Base-by-base conservation (phyloP, 129 eudicot species). In the Sambucus nigra region DNA sequence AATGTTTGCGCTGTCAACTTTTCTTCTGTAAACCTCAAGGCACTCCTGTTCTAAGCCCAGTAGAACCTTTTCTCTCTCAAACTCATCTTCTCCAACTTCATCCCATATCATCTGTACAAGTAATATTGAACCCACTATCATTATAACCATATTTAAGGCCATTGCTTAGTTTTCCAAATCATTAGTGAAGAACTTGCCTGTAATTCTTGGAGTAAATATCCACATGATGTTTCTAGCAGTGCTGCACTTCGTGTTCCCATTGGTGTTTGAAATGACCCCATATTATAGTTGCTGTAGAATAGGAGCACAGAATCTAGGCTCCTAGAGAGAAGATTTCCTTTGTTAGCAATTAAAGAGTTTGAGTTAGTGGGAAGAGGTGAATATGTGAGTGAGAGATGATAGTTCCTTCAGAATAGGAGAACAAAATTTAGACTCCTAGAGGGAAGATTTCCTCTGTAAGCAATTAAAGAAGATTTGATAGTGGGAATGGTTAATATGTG, bases 1-100 rank as follows among this genome's bases (percentile, higher is more conserved):
- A 69, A 64, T 85, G 64, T 89, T 85, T 5, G 88, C 98, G 56
- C 54, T 74, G 77, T 89, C 95, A 9, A 89, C 98, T 72, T 89
- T 85, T 61, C 83, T 81, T 58, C 95, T 59, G 54, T 89, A 85
- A 41, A 89, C 88, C 28, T 85, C 88, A 39, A 81, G 79, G 68
- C 92, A 88, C 57, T 83, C 89, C 18, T 77, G 89, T 77, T 83
- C 94, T 9, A 84, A 70, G 54, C 81, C 92, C 22, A 81, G 69
- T 46, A 80, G 53, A 29, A 81, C 71, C 41, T 89, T 89, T 61
- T 81, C 98, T 69, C 94, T 67, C 41, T 78, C 86, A 23, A 55
- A 61, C 29, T 76, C 61, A 53, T 85, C 88, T 79, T 81, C 94
- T 26, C 98, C 98, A 33, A 89, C 86, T 79, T 85, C 94, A 65